These are phyloP conservation scores for Bondarzewia mesenterica DNA, from an alignment of 1,284 basidiomycete genomes.

Conservation along the genomic window DNA sequence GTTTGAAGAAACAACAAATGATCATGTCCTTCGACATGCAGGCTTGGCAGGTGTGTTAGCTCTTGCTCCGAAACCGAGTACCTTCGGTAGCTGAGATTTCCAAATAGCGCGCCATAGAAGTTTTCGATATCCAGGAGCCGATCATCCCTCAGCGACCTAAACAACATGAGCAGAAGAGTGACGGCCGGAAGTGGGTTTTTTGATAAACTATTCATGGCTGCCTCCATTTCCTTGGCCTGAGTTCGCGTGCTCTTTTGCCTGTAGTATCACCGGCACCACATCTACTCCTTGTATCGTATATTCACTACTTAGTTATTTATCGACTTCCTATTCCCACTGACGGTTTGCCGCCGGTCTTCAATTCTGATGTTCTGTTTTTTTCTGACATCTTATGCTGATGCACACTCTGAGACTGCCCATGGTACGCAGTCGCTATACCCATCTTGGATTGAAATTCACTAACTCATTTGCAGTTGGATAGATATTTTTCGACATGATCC, in stretches of 20 bases:
- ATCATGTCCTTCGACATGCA: constrained; percentile 83
- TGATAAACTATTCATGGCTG: too few species aligned
- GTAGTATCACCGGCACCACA: not conserved
- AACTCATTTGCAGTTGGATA: too few species aligned
- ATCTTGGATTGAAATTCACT: too few species aligned
- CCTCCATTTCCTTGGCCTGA: not conserved
- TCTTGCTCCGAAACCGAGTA: not conserved
- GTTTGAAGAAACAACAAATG: constrained; percentile 70
- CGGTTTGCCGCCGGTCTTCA: too few species aligned
- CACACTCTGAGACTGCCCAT: too few species aligned
- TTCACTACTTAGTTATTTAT: too few species aligned
- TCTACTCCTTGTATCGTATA: too few species aligned
- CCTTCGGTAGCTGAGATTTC: not conserved
- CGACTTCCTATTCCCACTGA: too few species aligned
- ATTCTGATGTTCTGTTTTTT: too few species aligned
- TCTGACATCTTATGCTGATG: too few species aligned
- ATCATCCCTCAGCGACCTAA: constrained; percentile 51
- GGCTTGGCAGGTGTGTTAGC: constrained; percentile 62
- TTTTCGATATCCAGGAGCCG: constrained; percentile 67
- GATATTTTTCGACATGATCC: too few species aligned
- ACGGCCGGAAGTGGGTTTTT: not conserved
- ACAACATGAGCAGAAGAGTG: not conserved
- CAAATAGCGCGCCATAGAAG: constrained; percentile 66
- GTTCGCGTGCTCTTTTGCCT: not conserved
- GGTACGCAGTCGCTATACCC: too few species aligned